Evolutionary conservation across 2,329 filamentous ascomycete genomes (phyloP).

Genomic region (Aspergillus unguis): DNA sequence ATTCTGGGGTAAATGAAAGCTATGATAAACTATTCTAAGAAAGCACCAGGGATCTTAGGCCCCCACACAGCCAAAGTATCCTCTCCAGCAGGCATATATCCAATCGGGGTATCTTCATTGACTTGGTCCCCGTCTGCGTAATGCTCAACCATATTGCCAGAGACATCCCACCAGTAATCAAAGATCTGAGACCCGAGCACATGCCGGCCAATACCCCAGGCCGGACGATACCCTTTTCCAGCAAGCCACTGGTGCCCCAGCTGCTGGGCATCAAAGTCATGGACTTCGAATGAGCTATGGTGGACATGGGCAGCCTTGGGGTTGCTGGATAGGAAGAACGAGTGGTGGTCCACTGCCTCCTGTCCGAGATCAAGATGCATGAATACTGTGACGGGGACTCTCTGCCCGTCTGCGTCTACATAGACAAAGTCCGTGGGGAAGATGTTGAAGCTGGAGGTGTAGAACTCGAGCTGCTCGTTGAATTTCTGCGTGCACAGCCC

Average conservation of each 20-base stretch:
- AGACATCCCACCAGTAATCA: slow-evolving; percentile 20
- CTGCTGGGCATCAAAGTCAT: slow-evolving; percentile 52
- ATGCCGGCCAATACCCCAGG: slow-evolving; percentile 18
- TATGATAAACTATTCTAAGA: slow-evolving; percentile 25
- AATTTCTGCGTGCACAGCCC: slow-evolving; percentile 28
- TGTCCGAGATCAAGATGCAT: slow-evolving; percentile 50
- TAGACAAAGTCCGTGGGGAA: slow-evolving; percentile 32
- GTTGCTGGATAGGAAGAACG: slow-evolving; percentile 46
- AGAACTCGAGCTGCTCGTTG: slow-evolving; percentile 25
- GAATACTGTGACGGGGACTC: slow-evolving; percentile 43
- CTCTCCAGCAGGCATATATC: slow-evolving; percentile 30
- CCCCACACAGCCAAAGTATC: slow-evolving; percentile 37
- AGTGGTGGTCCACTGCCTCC: slow-evolving; percentile 51
- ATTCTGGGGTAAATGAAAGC: no score
- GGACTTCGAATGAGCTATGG: slow-evolving; percentile 51
- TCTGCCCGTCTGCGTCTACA: slow-evolving; percentile 16
- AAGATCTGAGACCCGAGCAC: slow-evolving; percentile 19
- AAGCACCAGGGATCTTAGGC: slow-evolving; percentile 32
- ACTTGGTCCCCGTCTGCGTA: slow-evolving; percentile 19
- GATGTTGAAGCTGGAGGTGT: slow-evolving; percentile 31
- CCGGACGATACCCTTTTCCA: slow-evolving; percentile 42
- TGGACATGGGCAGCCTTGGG: slow-evolving; percentile 43
- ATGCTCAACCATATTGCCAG: slow-evolving; percentile 17
- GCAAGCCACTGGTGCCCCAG: slow-evolving; percentile 53
- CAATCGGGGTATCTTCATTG: slow-evolving; percentile 28